These are phyloP conservation scores for Articulospora tetracladia DNA, from an alignment of 495 filamentous ascomycete species.

Conservation along the genomic window DNA sequence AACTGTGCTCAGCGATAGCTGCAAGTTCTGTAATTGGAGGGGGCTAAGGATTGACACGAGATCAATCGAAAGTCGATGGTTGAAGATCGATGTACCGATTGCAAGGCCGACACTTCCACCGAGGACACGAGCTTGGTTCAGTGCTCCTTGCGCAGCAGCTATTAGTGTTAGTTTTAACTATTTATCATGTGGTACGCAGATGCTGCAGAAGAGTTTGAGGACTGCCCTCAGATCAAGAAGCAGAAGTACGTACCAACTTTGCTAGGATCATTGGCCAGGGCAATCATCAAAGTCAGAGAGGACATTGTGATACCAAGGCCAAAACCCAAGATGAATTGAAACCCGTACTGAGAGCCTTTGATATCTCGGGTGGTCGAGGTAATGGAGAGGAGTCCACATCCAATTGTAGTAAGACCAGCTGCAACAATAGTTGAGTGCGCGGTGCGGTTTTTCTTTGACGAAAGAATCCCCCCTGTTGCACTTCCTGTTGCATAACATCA, in stretches of 20 bases:
- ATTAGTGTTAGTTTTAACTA: neutral
- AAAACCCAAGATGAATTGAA: neutral
- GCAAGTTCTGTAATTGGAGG: too few relatives aligned
- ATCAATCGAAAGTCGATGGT: too few relatives aligned
- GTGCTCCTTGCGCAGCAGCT: neutral
- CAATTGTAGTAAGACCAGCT: neutral
- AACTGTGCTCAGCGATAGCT: too few relatives aligned
- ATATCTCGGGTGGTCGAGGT: neutral
- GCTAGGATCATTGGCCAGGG: too few relatives aligned
- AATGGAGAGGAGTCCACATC: neutral
- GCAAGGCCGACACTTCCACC: neutral
- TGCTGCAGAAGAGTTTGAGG: too few relatives aligned
- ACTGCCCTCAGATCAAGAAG: too few relatives aligned
- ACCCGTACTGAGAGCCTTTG: neutral
- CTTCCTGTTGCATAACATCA: neutral
- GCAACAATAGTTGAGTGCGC: neutral
- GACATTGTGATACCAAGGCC: neutral
- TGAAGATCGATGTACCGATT: too few relatives aligned
- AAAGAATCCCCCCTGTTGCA: neutral
- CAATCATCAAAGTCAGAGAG: neutral
- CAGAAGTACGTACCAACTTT: too few relatives aligned
- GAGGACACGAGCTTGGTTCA: neutral
- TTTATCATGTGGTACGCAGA: too few relatives aligned
- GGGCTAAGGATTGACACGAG: too few relatives aligned
- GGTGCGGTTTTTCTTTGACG: neutral